Conservation (phyloP, 2,329 filamentous ascomycete species). For the Sarocladium kiliense region DNA sequence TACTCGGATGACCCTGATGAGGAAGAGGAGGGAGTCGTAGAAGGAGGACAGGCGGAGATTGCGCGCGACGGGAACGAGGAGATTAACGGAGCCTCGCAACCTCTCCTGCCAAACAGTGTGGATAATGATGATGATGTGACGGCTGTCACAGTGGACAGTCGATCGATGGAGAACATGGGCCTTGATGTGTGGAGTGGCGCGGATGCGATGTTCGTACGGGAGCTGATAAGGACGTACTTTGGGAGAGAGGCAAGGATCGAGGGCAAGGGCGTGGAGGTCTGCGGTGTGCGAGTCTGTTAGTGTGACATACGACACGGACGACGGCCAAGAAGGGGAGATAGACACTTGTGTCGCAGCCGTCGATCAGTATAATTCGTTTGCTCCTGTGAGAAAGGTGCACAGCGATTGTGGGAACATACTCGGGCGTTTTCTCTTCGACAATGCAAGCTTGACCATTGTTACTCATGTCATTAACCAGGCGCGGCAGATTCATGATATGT, state of each 20-base stretch:
- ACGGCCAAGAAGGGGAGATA: constrained; percentile 12
- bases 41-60: constrained; percentile 8
- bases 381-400: background rate
- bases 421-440: background rate
- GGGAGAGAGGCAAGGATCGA: constrained; percentile 57
- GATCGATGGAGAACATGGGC: constrained; percentile 66
- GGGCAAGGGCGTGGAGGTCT: constrained; percentile 67
- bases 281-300: constrained; percentile 65
- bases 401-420: background rate
- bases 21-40: constrained; percentile 26
- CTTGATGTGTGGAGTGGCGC: constrained; percentile 71
- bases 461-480: no score
- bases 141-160: constrained; percentile 53
- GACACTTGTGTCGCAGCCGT: background rate
- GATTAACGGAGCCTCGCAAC: constrained; percentile 18
- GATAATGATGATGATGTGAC: constrained; percentile 29
- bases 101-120: constrained; percentile 19
- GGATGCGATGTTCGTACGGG: constrained; percentile 64
- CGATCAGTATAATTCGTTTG: constrained; percentile 14
- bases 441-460: no score
- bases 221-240: constrained; percentile 62
- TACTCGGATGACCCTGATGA: constrained; percentile 26
- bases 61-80: constrained; percentile 19
- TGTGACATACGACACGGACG: background rate
- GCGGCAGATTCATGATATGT: no score